Base-by-base conservation (phyloP, 176 grass and related monocot species). In the Phoenix roebelenii region DNA sequence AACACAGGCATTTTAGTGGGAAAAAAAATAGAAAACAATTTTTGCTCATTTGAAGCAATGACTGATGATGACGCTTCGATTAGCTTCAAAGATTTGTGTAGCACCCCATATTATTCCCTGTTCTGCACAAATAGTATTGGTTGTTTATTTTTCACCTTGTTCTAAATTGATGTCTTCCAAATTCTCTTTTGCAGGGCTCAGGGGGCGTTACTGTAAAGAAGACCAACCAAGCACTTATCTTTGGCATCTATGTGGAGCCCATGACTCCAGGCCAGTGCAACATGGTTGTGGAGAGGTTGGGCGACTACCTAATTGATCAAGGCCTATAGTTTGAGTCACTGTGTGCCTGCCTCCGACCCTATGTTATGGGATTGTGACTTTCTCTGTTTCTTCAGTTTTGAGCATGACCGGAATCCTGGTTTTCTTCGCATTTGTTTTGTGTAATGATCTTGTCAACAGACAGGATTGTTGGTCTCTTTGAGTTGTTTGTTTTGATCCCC, bases 191-290 rank as follows among this genome's bases (percentile, higher is more conserved):
- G 49, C 80, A 90, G 90, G 90, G 90, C 23, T 73, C 80, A 12
- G 90, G 90, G 26, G 86, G 90, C 44, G 14, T 95, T 20, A 89
- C 86, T 50, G 23, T 95, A 56, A 95, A 95, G 65, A 95, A 95
- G 77, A 95, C 90, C 16, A 85, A 60, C 16, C 83, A 89, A 80
- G 83, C 80, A 54, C 28, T 87, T 49, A 82, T 95, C 68, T 59
- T 95, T 20, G 90, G 90, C 71, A 79, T 95, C 67, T 95, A 95
- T 50, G 90, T 90, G 32, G 86, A 95, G 76, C 90, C 90, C 19
- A 95, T 90, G 90, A 90, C 90, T 53, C 83, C 83, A 5, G 86
- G 86, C 0, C 90, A 90, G 65, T 95, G 90, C 74, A 95, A 84
- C 73, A 54, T 95, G 77, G 83, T 95, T 61, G 86, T 95, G 50